Base-by-base conservation (phyloP, 1,284 basidiomycete species). In the Cystobasidiaceae sp. region DNA sequence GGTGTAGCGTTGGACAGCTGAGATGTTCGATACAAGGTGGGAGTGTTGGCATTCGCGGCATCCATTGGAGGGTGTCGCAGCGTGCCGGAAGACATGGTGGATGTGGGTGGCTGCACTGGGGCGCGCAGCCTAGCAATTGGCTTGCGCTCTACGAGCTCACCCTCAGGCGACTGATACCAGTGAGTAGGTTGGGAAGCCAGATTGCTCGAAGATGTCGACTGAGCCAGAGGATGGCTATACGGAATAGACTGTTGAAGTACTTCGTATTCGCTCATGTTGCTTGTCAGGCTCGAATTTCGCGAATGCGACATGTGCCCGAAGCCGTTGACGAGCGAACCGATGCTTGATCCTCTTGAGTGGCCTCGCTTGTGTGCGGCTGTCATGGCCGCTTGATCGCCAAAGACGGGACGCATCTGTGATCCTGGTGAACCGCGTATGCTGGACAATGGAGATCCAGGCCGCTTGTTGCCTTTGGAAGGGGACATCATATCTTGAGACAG, bases 271-370 rank as follows among this genome's bases (percentile, higher is more conserved):
- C 51, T 45, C n/a, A 55, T 17, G 21, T 46, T 49, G 28, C 61
- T 64, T 2, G 50, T 37, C 43, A 64, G 25, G 28, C 46, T 51
- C n/a, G 61, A 64, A 33, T 49, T 64, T 15, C 61, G 37, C 8
- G 61, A 64, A 56, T 64, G 61, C 1, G 51, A 34, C 51, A 64
- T 55, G 61, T 64, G 39, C 2, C 52, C 43, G 44, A 64, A 64
- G 9, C 61, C 61, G 41, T 64, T 64, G 52, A 64, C 61, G 2
- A 64, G 61, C 11, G 61, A 64, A 15, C 51, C 43, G n/a, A 64
- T 64, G 25, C 49, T 54, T 28, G 61, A 56, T 19, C 45, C 45
- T 30, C 61, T 39, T 7, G 61, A 64, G 50, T 64, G 61, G 11
- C 43, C 45, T 48, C 58, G 45, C 30, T 54, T 56, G 19, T 56